phyloP scores from a whole-genome alignment of 75 land plant genomes.

The Adiantum capillusveneris region DNA sequence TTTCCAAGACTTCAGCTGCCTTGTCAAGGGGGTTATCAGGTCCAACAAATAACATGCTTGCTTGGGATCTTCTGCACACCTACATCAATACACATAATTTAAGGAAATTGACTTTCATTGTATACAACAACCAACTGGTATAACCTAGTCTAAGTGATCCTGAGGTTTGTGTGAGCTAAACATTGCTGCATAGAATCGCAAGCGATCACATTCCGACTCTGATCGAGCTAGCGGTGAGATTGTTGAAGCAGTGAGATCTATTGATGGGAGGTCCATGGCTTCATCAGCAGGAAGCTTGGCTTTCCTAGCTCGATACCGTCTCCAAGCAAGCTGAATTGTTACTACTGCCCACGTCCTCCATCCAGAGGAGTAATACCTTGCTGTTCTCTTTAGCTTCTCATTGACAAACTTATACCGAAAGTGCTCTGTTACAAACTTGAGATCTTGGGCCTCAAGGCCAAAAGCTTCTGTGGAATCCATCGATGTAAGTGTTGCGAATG shows the following conservation, averaged over 20 bases:
- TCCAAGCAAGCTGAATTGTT: constrained; percentile 85
- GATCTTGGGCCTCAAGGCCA: constrained; percentile 54
- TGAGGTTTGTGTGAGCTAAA: constrained; percentile 71
- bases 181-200: constrained; percentile 65
- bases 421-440: constrained; percentile 73
- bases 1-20: no score
- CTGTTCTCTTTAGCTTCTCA: constrained; percentile 61
- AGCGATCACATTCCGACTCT: constrained; percentile 41
- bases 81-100: no score
- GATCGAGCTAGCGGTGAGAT: constrained; percentile 52
- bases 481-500: constrained; percentile 66
- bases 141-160: constrained; percentile 71
- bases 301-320: constrained; percentile 41
- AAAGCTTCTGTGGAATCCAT: constrained; percentile 71
- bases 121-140: no score
- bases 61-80: no score
- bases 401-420: constrained; percentile 79
- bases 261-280: background rate
- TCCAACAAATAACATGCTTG: no score
- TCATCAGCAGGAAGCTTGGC: constrained; percentile 2
- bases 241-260: constrained; percentile 38
- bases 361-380: constrained; percentile 69
- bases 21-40: no score
- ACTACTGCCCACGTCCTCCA: constrained; percentile 98
- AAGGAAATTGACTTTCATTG: no score